Percentiles rank a stretch among this genome's conserved stretches.
Evolutionary conservation across 306 rosid genomes (phyloP).

Genomic region (Vachellia pachyceras): DNA sequence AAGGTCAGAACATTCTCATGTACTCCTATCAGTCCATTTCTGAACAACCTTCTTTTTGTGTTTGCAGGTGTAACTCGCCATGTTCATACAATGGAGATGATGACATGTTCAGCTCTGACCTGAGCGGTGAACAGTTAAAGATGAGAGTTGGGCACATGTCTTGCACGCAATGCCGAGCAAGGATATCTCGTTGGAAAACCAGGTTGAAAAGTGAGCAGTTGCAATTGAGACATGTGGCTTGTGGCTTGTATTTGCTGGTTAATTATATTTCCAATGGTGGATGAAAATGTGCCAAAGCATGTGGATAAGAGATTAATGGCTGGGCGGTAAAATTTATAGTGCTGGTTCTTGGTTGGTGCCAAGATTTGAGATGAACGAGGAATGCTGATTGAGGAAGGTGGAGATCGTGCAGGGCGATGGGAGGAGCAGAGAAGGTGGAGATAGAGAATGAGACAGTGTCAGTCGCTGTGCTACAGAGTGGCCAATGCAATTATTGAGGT

Average conservation of each 20-base stretch:
- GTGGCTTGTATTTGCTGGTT: conserved; percentile 31
- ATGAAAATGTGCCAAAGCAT: conserved; percentile 89
- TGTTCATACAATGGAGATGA: conserved; percentile 93
- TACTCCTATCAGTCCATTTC: no score
- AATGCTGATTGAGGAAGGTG: conserved; percentile 31
- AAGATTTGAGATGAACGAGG: neutral
- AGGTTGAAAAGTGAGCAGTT: no score
- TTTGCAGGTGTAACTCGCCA: conserved; percentile 87
- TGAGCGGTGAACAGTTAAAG: conserved; percentile 89
- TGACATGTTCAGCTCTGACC: conserved; percentile 97
- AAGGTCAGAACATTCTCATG: no score
- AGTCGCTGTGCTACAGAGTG: conserved; percentile 89
- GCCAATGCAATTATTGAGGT: conserved; percentile 73
- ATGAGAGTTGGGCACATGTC: conserved; percentile 89
- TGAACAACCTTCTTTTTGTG: neutral
- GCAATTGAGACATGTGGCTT: no score
- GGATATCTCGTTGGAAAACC: neutral
- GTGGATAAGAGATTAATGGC: conserved; percentile 88
- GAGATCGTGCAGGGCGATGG: conserved; percentile 91
- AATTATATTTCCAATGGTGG: conserved; percentile 93
- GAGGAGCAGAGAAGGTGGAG: conserved; percentile 85
- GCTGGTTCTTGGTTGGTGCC: neutral
- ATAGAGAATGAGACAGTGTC: conserved; percentile 87
- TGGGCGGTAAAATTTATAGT: conserved; percentile 59
- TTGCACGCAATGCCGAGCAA: conserved; percentile 87